Evolutionary conservation across 257 asterid genomes (phyloP).

Genomic region (Thymus quinquecostatus): DNA sequence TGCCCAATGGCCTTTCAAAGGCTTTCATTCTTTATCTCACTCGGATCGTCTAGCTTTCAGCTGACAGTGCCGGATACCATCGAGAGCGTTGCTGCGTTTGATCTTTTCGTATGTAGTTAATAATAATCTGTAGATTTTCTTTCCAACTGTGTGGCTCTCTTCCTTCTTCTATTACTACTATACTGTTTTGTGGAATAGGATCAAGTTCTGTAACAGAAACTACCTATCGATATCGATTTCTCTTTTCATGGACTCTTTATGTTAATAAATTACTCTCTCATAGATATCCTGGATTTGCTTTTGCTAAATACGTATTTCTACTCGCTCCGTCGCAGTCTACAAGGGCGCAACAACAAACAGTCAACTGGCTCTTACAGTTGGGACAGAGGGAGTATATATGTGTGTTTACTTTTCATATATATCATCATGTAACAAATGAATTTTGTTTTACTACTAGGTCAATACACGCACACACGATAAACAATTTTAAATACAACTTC

Average conservation of each 20-base stretch:
- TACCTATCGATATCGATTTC: slow-evolving; percentile 9
- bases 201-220: slow-evolving; percentile 10
- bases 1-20: slow-evolving; percentile 9
- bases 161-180: neutral
- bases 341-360: too few species aligned
- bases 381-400: too few species aligned
- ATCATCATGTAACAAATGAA: too few species aligned
- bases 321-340: too few species aligned
- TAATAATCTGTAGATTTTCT: slow-evolving; percentile 34
- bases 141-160: slow-evolving; percentile 15
- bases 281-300: neutral
- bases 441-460: too few species aligned
- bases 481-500: too few species aligned
- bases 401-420: too few species aligned
- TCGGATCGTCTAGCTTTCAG: slow-evolving; percentile 24
- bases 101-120: slow-evolving; percentile 21
- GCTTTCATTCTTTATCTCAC: slow-evolving; percentile 25
- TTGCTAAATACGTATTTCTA: neutral
- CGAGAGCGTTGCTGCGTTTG: slow-evolving; percentile 9
- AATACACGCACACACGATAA: too few species aligned
- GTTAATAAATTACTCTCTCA: slow-evolving; percentile 6
- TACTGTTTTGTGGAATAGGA: slow-evolving; percentile 13
- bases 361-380: too few species aligned
- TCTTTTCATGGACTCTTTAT: neutral
- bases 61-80: slow-evolving; percentile 10